Base-by-base conservation (phyloP, 768 basidiomycete species). In the Clitopilus hobsonii region DNA sequence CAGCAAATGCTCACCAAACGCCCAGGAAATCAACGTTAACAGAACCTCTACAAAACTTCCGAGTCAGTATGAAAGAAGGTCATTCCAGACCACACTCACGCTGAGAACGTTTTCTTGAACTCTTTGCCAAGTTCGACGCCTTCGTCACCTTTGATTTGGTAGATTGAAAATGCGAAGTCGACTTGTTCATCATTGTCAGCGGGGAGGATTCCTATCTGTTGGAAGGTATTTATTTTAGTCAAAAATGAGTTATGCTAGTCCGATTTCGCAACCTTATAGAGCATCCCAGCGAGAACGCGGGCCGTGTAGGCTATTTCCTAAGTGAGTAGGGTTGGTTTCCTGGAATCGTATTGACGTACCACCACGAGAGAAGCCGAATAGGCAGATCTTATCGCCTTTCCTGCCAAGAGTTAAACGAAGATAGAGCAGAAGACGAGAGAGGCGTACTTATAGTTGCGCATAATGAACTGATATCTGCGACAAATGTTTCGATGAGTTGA, bases 101-200 rank as follows among this genome's bases (percentile, higher is more conserved):
- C 58, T 20, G 41, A 45, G 30, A 69, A 71, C 6, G 70, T 65
- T 36, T 63, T 64, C 50, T 68, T 69, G 60, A 71, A 71, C 10
- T 61, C 65, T 30, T 66, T 66, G 16, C 67, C 67, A 14, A 68
- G 65, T 24, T 65, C 61, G 55, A 65, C 64, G 6, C 70, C 70
- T 18, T 56, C 47, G 6, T 67, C 58, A 20, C 65, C 69, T 0
- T 63, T 61, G 6, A 58, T 59, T 28, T 65, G 66, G 54, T 68
- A 71, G 54, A 71, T 64, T n/a, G 64, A 61, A 56, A 70, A 71
- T 11, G 69, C 70, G 25, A 71, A 71, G 24, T 69, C 68, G 7
- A 71, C 58, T 26, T 71, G 70, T 48, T 70, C 63, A 36, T 66
- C 60, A 26, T 71, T 71, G 49, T 62, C 61, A 1, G 62, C 56